Evolutionary conservation across 148 eudicot species (phyloP), one percentile per base, ranked within the genome.

Genomic region (Suaeda aralocaspica): DNA sequence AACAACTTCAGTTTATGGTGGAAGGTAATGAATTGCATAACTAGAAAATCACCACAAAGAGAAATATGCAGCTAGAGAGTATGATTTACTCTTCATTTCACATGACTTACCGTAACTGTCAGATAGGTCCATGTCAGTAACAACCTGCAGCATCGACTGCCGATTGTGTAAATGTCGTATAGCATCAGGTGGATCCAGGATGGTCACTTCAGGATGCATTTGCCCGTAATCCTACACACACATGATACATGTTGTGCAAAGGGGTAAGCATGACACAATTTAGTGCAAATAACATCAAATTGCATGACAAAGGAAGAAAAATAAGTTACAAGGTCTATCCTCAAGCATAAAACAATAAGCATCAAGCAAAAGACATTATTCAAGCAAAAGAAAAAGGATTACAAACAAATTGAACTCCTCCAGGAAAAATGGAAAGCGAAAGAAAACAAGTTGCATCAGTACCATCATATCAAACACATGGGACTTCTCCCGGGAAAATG

Each of bases 141-240:
- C 99, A 71, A 82, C 96, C 80, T 91, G 91, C 70, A 94, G 90
- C 99, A 94, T 94, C 46, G 85, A 89, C 69, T 91, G 97, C 64
- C 99, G 90, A 78, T 91, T 91, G 79, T 86, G 82, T 13, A 94
- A 81, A 74, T 89, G 95, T 66, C 87, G 87, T 64, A 94, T 94
- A 75, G 99, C 99, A 82, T 87, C 82, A 52, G 99, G 99, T 75
- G 99, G 97, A 81, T 94, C 99, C 53, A 94, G 90, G 73, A 94
- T 88, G 29, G 87, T 89, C 46, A 89, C 96, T 76, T 87, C 86
- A 15, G 97, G 92, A 80, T 89, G 96, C 52, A 81, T 63, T 69
- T 74, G 62, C 76, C 91, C 69, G 75, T 91, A 94, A 72, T 94
- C 96, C 99, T 94, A 24, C 81, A 89, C 6, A 69, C 39, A 64